Conservation (phyloP, 2,329 filamentous ascomycete species). For the Penicillium frequentans region DNA sequence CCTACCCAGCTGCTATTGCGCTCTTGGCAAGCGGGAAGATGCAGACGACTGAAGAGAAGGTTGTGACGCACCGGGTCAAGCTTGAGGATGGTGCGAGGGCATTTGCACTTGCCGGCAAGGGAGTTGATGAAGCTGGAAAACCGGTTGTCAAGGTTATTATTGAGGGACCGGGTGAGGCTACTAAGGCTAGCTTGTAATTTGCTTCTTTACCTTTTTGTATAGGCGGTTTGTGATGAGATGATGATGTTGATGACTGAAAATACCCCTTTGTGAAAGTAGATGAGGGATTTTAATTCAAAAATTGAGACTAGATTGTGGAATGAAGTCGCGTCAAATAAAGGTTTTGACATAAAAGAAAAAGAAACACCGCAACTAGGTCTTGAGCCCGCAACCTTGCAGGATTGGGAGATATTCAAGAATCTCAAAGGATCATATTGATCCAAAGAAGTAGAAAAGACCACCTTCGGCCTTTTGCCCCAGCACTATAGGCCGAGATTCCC, state of each 20-base stretch:
- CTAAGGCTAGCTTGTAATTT: slow-evolving; percentile 12
- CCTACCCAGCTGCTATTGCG: slow-evolving; percentile 56
- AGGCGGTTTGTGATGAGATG: neutral
- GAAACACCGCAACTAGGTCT: too few relatives aligned
- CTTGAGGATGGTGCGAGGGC: slow-evolving; percentile 52
- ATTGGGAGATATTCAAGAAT: too few relatives aligned
- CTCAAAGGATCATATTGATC: too few relatives aligned
- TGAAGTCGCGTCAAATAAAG: too few relatives aligned
- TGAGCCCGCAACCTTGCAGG: too few relatives aligned
- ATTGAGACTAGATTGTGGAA: neutral
- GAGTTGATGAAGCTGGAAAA: slow-evolving; percentile 52
- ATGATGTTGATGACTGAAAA: slow-evolving; percentile 18
- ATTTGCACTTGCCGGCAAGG: slow-evolving; percentile 53
- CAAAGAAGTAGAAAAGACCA: too few relatives aligned
- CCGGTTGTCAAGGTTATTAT: slow-evolving; percentile 57
- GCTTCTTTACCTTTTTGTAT: neutral
- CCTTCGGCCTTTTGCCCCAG: too few relatives aligned
- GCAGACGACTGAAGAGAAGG: slow-evolving; percentile 49
- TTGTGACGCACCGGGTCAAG: slow-evolving; percentile 55
- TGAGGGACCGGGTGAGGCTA: slow-evolving; percentile 26
- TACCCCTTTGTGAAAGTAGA: slow-evolving; percentile 17
- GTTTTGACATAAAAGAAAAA: too few relatives aligned
- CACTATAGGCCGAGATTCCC: too few relatives aligned
- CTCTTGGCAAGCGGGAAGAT: slow-evolving; percentile 53
- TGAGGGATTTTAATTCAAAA: neutral